Conservation (phyloP, 208 protist species). For the Leishmania braziliensis region DNA sequence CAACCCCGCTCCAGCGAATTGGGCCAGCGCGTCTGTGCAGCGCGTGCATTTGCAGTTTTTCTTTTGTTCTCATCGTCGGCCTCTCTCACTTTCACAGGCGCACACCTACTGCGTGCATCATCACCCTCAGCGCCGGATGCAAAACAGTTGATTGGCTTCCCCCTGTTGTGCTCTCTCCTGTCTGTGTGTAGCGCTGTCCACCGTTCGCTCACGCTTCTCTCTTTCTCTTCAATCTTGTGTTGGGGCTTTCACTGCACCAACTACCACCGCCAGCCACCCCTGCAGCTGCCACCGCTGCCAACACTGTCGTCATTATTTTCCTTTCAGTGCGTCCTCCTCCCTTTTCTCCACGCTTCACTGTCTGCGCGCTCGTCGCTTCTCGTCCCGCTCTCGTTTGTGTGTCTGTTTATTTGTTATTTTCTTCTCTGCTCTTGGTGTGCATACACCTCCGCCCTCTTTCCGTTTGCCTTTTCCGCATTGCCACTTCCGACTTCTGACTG, state of each 20-base stretch:
- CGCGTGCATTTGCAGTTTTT: background rate
- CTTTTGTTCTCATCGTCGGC: background rate
- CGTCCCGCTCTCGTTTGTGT: background rate
- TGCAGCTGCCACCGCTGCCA: background rate
- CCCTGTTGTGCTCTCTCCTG: background rate
- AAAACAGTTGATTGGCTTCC: background rate
- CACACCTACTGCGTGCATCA: background rate
- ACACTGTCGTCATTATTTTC: background rate
- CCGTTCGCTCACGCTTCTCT: background rate
- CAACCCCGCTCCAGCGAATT: background rate
- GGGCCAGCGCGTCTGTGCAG: background rate
- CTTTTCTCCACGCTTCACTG: background rate
- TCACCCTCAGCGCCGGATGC: background rate
- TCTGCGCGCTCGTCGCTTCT: background rate
- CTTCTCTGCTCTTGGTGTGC: background rate
- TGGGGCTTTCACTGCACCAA: background rate
- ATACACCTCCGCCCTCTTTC: background rate
- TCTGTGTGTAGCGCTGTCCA: background rate
- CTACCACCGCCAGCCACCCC: background rate
- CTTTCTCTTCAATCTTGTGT: background rate
- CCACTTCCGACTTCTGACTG: background rate
- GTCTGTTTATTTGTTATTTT: background rate
- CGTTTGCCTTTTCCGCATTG: background rate
- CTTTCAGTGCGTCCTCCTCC: background rate
- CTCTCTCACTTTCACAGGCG: background rate